Base-by-base conservation (phyloP, 164 flowering plant genomes). In the Santalum album region DNA sequence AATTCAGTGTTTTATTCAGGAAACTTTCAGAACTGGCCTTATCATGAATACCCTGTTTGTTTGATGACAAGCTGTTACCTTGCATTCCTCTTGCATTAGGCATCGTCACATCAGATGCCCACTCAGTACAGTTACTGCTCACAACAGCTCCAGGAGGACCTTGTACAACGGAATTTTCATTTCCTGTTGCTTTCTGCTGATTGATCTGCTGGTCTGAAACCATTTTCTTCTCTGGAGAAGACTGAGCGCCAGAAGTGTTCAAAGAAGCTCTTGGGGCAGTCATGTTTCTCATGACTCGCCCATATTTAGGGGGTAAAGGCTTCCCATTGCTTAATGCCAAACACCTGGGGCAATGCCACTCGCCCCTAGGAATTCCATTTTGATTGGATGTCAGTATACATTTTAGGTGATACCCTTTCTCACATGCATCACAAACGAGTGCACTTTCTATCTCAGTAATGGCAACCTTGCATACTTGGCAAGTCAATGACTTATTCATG, bases 381-480 rank as follows among this genome's bases (percentile, higher is more conserved):
- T 67, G 82, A 70, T 72, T 80, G 60, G 60, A 55, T 42, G 79
- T 36, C 63, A 75, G 87, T 47, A 87, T 78, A 65, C 99, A 94
- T 55, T 76, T 85, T 52, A 85, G 59, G 72, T 94, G 97, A 71
- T 56, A 74, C 60, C 92, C 99, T 58, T 77, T 81, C 69, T 94
- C 99, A 70, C 99, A 94, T 51, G 84, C 78, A 78, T 94, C 99
- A 74, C 99, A 90, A 63, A 90, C 72, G 67, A 85, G 86, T 54
- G 81, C 68, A 63, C 62, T 77, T 58, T 86, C 91, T 53, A 83
- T 75, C 25, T 92, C 96, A 57, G 50, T 79, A 29, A 76, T 57
- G 14, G 68, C 58, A 49, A 65, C 39, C 62, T 79, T 73, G 78
- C 99, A 94, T 18, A 70, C 60, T 68, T 87, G 95, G 61, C 97